phyloP scores from a whole-genome alignment of 805 yeast genomes.

The Starmerella apis region DNA sequence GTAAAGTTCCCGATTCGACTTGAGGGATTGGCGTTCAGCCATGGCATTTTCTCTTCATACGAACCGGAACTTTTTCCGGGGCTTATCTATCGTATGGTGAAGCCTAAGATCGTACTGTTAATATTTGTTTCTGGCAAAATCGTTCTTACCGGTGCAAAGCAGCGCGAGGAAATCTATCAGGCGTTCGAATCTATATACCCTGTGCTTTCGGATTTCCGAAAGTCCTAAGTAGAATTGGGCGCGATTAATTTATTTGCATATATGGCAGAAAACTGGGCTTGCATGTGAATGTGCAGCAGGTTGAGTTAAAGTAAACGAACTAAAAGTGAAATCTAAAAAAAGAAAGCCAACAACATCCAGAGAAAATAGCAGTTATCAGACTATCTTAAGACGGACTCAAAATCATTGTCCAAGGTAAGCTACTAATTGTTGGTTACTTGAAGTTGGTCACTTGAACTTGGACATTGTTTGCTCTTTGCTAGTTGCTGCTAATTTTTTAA shows the following conservation, averaged over 20 bases:
- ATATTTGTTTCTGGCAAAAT: conserved; percentile 96
- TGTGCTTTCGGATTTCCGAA: conserved; percentile 94
- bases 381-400: not conserved
- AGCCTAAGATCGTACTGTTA: conserved; percentile 90
- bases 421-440: too few species aligned
- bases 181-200: conserved; percentile 98
- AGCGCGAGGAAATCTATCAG: conserved; percentile 94
- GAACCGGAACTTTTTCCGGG: conserved; percentile 99
- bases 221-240: conserved; percentile 37
- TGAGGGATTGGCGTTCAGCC: conserved; percentile 95
- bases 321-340: too few species aligned
- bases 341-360: not conserved
- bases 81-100: conserved; percentile 96
- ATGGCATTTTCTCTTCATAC: conserved; percentile 96
- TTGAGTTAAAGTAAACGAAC: too few species aligned
- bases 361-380: too few species aligned
- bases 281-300: too few species aligned
- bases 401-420: too few species aligned
- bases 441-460: too few species aligned
- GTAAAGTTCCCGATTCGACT: conserved; percentile 94
- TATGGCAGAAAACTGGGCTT: not conserved
- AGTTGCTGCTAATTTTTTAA: too few species aligned
- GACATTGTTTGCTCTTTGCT: too few species aligned
- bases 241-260: conserved; percentile 8
- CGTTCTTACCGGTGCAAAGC: conserved; percentile 97